Evolutionary conservation across 164 flowering plant genomes (phyloP), one percentile per base, ranked within the genome.

Genomic region (Houttuynia cordata): DNA sequence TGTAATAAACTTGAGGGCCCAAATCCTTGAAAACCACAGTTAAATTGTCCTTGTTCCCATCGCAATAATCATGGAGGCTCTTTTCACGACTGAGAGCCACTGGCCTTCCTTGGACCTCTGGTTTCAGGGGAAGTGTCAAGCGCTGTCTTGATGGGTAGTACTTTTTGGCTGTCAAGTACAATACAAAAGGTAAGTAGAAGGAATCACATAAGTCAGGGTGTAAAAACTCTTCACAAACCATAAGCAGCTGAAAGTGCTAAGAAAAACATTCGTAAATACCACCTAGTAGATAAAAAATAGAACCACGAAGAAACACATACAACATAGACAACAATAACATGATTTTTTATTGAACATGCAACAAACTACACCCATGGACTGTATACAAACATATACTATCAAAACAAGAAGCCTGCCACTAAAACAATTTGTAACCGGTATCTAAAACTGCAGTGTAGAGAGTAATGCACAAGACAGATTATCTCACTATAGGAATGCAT

Each of bases 11-110:
- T 77, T 93, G 99, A 13, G 88, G 78, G 10, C 99, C 97, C 41
- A 93, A 73, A 67, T 93, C 99, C 83, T 93, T 93, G 68, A 93
- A 88, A 60, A 88, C 89, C 25, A 93, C 81, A 39, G 93, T 90
- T 52, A 93, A 62, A 51, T 53, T 70, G 51, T 73, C 65, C 0
- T 68, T 58, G 64, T 78, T 82, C 57, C 83, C 88, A 65, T 77
- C 84, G 56, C 60, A 59, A 53, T 87, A 93, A 24, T 89, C 97
- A 60, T 77, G 71, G 58, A 93, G 66, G 51, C 67, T 76, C 76
- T 88, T 87, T 73, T 72, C 81, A 68, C 70, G 70, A 68, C 77
- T 63, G 57, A 93, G 94, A 55, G 84, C 94, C 39, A 76, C 69
- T 45, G 97, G 94, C 63, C 64, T 92, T 63, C 70, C 92, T 74